These are phyloP conservation scores for Lachancea meyersii DNA, from an alignment of 805 yeast genomes.

Conservation along the genomic window DNA sequence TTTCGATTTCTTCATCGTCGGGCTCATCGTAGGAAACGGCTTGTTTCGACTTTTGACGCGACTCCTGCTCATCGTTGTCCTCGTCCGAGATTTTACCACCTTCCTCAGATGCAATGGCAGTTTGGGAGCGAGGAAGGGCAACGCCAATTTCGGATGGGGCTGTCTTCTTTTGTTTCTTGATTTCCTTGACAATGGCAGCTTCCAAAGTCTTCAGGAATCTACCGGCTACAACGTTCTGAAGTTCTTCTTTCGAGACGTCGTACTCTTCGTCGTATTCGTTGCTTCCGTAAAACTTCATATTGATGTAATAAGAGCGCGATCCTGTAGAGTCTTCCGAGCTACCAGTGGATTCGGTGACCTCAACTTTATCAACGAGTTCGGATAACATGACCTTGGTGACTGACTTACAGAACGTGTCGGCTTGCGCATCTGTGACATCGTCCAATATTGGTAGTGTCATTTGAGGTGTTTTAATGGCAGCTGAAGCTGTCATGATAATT, in stretches of 20 bases:
- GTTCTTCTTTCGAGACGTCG: slow-evolving; percentile 74
- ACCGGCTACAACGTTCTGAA: slow-evolving; percentile 60
- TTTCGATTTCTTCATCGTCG: slow-evolving; percentile 90
- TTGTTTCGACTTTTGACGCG: slow-evolving; percentile 63
- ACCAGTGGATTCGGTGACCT: slow-evolving; percentile 85
- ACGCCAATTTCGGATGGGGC: slow-evolving; percentile 59
- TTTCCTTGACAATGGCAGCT: slow-evolving; percentile 65
- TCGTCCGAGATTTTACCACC: slow-evolving; percentile 54
- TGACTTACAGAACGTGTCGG: slow-evolving; percentile 88
- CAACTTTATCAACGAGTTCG: slow-evolving; percentile 79
- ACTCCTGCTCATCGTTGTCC: slow-evolving; percentile 51
- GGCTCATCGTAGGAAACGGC: slow-evolving; percentile 91
- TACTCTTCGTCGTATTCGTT: slow-evolving; percentile 81
- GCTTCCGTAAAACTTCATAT: slow-evolving; percentile 66
- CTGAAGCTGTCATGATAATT: slow-evolving; percentile 98
- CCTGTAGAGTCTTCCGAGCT: slow-evolving; percentile 41
- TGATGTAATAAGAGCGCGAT: slow-evolving; percentile 68
- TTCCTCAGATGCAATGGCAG: slow-evolving; percentile 35
- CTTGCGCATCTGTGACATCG: slow-evolving; percentile 78
- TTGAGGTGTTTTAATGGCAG: slow-evolving; percentile 95
- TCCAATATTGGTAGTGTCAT: slow-evolving; percentile 84
- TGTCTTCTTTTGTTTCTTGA: slow-evolving; percentile 67
- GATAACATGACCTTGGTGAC: slow-evolving; percentile 79
- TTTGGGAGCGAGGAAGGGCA: slow-evolving; percentile 56
- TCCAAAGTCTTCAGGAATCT: slow-evolving; percentile 70